Conservation (phyloP, 2,329 filamentous ascomycete genomes). For the Diplocarpon mali region DNA sequence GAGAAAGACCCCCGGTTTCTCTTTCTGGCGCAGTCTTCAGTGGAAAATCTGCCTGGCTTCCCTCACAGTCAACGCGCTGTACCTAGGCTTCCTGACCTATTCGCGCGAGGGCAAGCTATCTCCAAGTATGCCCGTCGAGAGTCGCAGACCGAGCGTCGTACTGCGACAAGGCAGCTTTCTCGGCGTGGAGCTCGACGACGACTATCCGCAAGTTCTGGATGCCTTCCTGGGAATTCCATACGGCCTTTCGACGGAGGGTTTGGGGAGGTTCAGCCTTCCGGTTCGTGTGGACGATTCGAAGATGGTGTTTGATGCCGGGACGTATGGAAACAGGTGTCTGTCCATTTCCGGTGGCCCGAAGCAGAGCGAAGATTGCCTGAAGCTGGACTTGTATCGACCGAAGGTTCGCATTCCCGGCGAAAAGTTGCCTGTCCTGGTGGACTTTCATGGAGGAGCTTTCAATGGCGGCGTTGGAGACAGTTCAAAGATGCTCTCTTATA, state of each 20-base stretch:
- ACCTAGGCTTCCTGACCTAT: too few relatives aligned
- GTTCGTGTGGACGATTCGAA: constrained; percentile 13
- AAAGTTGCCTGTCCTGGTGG: constrained; percentile 42
- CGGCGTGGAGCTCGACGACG: constrained; percentile 13
- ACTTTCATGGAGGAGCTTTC: constrained; percentile 54
- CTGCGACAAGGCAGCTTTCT: constrained; percentile 22
- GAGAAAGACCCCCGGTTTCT: too few relatives aligned
- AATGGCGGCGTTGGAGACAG: constrained; percentile 37
- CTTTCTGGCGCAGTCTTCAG: too few relatives aligned
- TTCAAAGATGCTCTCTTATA: constrained; percentile 36
- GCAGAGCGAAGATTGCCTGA: constrained; percentile 40
- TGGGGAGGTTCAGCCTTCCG: constrained; percentile 34
- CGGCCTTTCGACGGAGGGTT: constrained; percentile 34
- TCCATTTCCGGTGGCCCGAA: constrained; percentile 7
- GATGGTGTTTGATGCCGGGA: constrained; percentile 28
- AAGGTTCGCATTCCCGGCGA: constrained; percentile 18
- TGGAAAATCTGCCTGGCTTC: too few relatives aligned
- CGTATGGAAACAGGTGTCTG: constrained; percentile 27
- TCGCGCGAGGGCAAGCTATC: too few relatives aligned
- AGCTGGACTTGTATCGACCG: constrained; percentile 37
- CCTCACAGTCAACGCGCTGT: too few relatives aligned
- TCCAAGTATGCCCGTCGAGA: too few relatives aligned
- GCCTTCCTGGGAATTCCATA: constrained; percentile 40
- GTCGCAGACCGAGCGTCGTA: constrained; percentile 8
- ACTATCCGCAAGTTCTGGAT: constrained; percentile 24